Conservation (phyloP, 2,329 filamentous ascomycete species). For the Conoideocrella luteorostrata region DNA sequence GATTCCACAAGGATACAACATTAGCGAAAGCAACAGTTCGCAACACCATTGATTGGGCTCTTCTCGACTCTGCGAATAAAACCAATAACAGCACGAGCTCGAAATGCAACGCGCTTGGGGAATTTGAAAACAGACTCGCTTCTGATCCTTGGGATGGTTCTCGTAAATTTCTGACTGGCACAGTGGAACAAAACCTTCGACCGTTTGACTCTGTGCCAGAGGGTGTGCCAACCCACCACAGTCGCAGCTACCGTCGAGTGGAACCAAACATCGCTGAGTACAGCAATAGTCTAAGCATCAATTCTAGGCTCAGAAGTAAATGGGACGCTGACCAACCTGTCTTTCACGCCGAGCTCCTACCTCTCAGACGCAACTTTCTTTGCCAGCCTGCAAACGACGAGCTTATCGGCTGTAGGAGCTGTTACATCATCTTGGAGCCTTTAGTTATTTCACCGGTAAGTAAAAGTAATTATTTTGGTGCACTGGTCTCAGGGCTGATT, state of each 20-base stretch:
- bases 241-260: conserved; percentile 33
- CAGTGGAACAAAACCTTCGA: conserved; percentile 50
- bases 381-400: conserved; percentile 56
- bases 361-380: conserved; percentile 76
- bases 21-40: neutral
- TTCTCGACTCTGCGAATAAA: conserved; percentile 36
- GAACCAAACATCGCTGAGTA: conserved; percentile 71
- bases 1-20: neutral
- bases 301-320: conserved; percentile 39
- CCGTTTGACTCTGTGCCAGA: conserved; percentile 60
- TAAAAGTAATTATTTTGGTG: too few relatives aligned
- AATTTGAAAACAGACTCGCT: conserved; percentile 46
- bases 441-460: conserved; percentile 69
- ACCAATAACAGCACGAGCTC: conserved; percentile 14
- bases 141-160: conserved; percentile 56
- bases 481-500: neutral
- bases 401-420: conserved; percentile 36
- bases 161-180: conserved; percentile 51
- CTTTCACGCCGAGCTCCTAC: conserved; percentile 64
- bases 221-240: conserved; percentile 40
- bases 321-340: conserved; percentile 74
- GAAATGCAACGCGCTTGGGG: neutral
- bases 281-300: conserved; percentile 68
- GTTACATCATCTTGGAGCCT: conserved; percentile 71
- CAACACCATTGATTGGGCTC: conserved; percentile 52